Base-by-base conservation (phyloP, 306 rosid species). In the Corylus avellana region DNA sequence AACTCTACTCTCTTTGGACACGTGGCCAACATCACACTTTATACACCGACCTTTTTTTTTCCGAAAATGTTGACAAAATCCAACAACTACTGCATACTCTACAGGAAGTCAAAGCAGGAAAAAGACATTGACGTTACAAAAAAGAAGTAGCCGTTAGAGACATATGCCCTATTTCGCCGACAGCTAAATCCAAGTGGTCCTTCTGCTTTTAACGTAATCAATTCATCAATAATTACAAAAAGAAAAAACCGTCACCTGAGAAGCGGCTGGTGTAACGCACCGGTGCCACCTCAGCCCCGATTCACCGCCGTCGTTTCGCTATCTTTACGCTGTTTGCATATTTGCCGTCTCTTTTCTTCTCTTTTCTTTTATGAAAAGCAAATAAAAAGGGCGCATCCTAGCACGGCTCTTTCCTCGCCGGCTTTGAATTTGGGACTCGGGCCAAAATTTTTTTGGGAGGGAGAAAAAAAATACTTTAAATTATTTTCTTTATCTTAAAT, bases 271-370 rank as follows among this genome's bases (percentile, higher is more conserved):
- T 68, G 3, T 68, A 14, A 35, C 63, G 37, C 22, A 42, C 51
- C 72, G 72, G 51, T 67, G 72, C 50, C 72, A 17, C 72, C 72
- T 67, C 72, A 42, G 48, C 44, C 42, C 29, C 51, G 32, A 39
- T n/a, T 18, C 50, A 9, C 73, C 13, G 10, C 50, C 50, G 3
- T 51, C 37, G 22, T 11, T 18, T 59, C 59, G 20, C n/a, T 1
- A 4, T 17, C 59, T 54, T 42, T 54, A 16, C n/a, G 59, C 44
- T 0, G 10, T 62, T 62, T 62, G 42, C 44, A 6, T 0, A 29
- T 32, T 29, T 12, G 18, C 17, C 11, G 29, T 20, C 63, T 6
- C 12, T 25, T 8, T 0, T 29, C 7, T 7, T 20, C 63, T 6
- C 12, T 25, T 8, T 0, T 29, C 7, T 7, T 42, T 42, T 32